phyloP scores from a whole-genome alignment of 495 filamentous ascomycete species.

The Hyaloscypha bicolor region DNA sequence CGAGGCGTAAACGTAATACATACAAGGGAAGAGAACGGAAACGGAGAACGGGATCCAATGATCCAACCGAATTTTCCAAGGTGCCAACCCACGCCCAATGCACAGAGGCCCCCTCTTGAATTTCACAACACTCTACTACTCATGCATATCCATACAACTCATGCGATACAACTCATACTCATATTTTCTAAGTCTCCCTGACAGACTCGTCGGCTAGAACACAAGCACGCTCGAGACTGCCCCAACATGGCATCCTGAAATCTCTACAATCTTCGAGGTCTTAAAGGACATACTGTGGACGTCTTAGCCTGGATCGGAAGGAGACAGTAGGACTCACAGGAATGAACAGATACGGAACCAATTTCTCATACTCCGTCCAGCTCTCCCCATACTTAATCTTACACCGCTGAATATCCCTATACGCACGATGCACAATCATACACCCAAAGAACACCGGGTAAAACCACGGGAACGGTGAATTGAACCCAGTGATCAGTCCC shows the following conservation, averaged over 20 bases:
- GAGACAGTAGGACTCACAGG: constrained; percentile 64
- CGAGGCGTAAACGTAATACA: neutral
- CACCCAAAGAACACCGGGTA: constrained; percentile 86
- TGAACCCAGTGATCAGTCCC: constrained; percentile 63
- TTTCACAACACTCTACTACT: neutral
- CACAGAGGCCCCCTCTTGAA: neutral
- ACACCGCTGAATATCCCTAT: constrained; percentile 84
- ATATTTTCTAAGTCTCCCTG: too few relatives aligned
- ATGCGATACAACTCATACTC: too few relatives aligned
- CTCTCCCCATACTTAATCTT: constrained; percentile 87
- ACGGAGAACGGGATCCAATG: neutral
- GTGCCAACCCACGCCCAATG: neutral
- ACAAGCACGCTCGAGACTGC: too few relatives aligned
- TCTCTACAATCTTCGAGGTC: neutral
- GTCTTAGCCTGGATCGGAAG: neutral
- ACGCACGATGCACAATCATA: constrained; percentile 92
- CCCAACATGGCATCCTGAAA: too few relatives aligned
- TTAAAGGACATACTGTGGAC: constrained; percentile 1
- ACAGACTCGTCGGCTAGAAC: too few relatives aligned
- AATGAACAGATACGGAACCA: constrained; percentile 93
- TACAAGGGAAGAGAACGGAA: neutral
- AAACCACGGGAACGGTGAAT: constrained; percentile 94
- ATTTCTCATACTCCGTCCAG: constrained; percentile 86
- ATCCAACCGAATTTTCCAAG: neutral
- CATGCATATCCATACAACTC: too few relatives aligned